Evolutionary conservation across 176 grass and related monocot species (phyloP).

Genomic region (Thinopyrum elongatum): DNA sequence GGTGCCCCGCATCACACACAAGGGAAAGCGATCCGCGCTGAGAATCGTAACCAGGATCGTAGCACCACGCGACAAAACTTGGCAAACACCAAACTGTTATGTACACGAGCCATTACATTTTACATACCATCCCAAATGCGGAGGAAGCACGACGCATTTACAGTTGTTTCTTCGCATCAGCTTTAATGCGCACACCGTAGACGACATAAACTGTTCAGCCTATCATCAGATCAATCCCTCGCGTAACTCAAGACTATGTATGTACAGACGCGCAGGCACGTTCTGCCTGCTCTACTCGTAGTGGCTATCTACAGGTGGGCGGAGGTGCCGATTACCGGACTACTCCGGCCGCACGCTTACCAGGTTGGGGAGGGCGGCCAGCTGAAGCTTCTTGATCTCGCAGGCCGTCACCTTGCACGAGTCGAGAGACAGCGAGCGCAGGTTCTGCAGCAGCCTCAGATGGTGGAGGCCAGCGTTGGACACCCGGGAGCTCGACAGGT

Average conservation of each 20-base stretch:
- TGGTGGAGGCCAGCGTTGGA: constrained; percentile 77
- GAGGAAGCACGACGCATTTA: constrained; percentile 45
- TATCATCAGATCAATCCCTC: neutral
- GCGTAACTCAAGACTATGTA: neutral
- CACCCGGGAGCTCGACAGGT: constrained; percentile 75
- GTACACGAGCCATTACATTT: constrained; percentile 5
- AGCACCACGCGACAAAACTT: neutral
- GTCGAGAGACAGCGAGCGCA: constrained; percentile 72
- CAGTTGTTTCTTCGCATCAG: constrained; percentile 42
- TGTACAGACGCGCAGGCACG: neutral
- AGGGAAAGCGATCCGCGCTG: too few relatives aligned
- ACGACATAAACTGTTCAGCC: neutral
- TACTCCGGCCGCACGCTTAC: constrained; percentile 68
- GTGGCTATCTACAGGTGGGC: constrained; percentile 16
- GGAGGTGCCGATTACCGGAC: neutral
- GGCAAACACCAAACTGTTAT: neutral
- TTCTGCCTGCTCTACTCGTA: constrained; percentile 9
- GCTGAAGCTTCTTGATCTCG: constrained; percentile 80
- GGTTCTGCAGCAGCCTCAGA: constrained; percentile 73
- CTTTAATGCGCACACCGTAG: neutral
- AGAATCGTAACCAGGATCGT: neutral
- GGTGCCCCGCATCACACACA: too few relatives aligned
- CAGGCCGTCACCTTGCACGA: constrained; percentile 84
- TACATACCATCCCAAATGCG: constrained; percentile 5
- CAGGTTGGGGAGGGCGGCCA: constrained; percentile 77